Evolutionary conservation across 176 grass and related monocot species (phyloP), one percentile per base, ranked within the genome.

Genomic region (Panicum miliaceum): DNA sequence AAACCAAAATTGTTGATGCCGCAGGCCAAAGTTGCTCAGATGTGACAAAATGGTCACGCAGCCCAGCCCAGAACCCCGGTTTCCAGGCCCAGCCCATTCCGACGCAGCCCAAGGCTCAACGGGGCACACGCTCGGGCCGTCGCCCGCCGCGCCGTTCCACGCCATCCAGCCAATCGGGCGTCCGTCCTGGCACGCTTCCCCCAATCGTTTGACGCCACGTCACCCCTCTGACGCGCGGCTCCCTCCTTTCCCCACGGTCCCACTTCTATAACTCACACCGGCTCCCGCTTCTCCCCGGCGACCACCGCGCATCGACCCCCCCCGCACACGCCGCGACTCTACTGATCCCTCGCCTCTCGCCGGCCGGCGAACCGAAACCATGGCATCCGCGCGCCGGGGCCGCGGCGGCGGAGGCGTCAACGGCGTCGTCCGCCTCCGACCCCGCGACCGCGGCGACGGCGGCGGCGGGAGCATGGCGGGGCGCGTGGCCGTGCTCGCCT

Each of bases 401-500:
- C 86, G 71, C 35, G 90, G 63, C 12, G 71, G 72, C n/a, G 62
- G 75, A 10, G 62, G 60, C 0, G 88, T 16, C 8, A 73, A 65
- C 22, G 76, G 68, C 41, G 46, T 56, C 36, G 15, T 53, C 8
- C 26, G 66, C 3, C 76, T 22, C 34, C 88, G 77, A 3, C 38
- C 43, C 45, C 78, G 54, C 0, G 89, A 47, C 32, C 57, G 73
- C 59, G 87, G 62, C 40, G 68, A 19, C 10, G 62, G 11, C 37
- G 64, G 61, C 59, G 32, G 83, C 20, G 78, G 71, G 3, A 75
- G 84, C 75, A 45, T 80, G 48, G 82, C 73, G 51, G 37, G 74
- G 60, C 93, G 97, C 78, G 78, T 93, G 61, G 65, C 94, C 75
- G 86, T 98, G 34, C 96, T 98, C 26, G 83, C 78, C 64, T 96